Evolutionary conservation across 83 land plant species (phyloP).

Genomic region (Thuja plicata): DNA sequence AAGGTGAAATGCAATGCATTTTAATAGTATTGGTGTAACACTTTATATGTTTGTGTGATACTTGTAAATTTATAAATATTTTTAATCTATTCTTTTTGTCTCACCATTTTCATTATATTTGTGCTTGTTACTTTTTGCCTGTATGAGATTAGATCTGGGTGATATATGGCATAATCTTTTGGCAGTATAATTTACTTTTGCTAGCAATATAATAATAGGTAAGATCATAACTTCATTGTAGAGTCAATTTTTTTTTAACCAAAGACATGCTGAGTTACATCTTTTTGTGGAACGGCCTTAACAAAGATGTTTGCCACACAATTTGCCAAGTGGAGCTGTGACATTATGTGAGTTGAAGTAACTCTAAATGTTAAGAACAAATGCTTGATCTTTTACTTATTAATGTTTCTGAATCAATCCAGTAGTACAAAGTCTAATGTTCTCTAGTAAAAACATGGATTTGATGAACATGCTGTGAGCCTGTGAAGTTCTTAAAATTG

Average conservation of each 20-base stretch:
- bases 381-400: neutral
- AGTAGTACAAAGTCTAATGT: neutral
- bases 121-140: neutral
- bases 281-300: neutral
- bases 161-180: neutral
- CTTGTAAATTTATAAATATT: neutral
- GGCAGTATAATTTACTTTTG: neutral
- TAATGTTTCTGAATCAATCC: neutral
- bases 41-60: neutral
- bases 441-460: neutral
- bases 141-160: neutral
- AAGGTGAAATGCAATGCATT: constrained; percentile 48
- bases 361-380: neutral
- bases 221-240: neutral
- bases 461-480: neutral
- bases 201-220: neutral
- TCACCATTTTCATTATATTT: neutral
- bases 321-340: too few relatives aligned
- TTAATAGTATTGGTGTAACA: neutral
- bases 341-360: too few relatives aligned
- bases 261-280: neutral
- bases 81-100: neutral
- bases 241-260: neutral
- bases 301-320: neutral
- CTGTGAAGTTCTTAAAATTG: neutral